Evolutionary conservation across 495 filamentous ascomycete species (phyloP).

Genomic region (Penicillium silybi): DNA sequence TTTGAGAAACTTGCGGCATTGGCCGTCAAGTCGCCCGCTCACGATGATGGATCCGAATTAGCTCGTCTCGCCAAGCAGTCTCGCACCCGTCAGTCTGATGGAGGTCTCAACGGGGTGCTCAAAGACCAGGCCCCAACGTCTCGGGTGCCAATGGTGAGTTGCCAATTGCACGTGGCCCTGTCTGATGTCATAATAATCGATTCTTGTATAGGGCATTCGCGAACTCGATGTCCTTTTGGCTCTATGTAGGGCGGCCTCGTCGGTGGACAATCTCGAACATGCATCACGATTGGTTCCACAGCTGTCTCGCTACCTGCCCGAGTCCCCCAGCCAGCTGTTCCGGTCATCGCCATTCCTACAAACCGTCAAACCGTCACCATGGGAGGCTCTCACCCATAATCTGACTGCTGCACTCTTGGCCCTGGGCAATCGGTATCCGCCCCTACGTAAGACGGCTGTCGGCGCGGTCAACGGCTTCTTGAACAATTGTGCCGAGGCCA

Average conservation of each 20-base stretch:
- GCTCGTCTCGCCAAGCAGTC: constrained; percentile 57
- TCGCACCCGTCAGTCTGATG: constrained; percentile 33
- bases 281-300: constrained; percentile 70
- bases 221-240: constrained; percentile 89
- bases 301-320: constrained; percentile 75
- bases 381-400: constrained; percentile 77
- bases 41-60: constrained; percentile 62
- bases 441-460: constrained; percentile 57
- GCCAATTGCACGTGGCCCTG: background rate
- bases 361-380: constrained; percentile 80
- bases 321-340: constrained; percentile 74
- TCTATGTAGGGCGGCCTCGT: constrained; percentile 79
- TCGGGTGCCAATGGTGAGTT: constrained; percentile 50
- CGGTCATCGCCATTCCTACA: constrained; percentile 76
- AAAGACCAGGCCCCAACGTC: constrained; percentile 39
- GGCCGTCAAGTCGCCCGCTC: constrained; percentile 51
- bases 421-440: constrained; percentile 64
- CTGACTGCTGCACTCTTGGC: constrained; percentile 75
- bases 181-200: constrained; percentile 22
- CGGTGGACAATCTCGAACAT: constrained; percentile 60
- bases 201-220: constrained; percentile 51
- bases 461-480: constrained; percentile 64
- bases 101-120: constrained; percentile 34
- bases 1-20: constrained; percentile 66
- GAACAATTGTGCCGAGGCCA: constrained; percentile 55